These are phyloP conservation scores for Davidsoniella australis DNA, from an alignment of 2,329 filamentous ascomycete genomes.

Conservation along the genomic window DNA sequence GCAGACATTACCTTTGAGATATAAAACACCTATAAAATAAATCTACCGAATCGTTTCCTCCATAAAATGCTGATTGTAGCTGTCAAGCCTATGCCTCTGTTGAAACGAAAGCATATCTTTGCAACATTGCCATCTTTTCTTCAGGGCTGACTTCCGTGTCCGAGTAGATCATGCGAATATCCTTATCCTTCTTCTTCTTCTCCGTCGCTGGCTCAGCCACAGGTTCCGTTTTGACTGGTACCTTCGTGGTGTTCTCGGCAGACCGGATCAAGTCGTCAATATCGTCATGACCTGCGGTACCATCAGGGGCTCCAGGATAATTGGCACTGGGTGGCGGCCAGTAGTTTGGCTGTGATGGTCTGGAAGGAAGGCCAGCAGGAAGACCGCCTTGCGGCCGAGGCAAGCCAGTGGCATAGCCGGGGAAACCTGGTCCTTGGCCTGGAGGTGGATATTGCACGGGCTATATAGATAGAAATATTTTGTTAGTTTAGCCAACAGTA, in stretches of 20 bases:
- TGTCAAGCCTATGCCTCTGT: constrained; percentile 10
- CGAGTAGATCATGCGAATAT: constrained; percentile 60
- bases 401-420: constrained; percentile 17
- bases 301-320: constrained; percentile 19
- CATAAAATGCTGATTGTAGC: not conserved
- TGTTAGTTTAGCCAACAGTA: constrained; percentile 6
- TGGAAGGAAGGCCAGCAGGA: constrained; percentile 27
- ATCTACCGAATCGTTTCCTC: not conserved
- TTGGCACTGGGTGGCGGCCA: constrained; percentile 12
- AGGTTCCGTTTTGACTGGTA: constrained; percentile 15
- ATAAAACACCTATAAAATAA: no score
- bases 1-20: no score
- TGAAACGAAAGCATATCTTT: constrained; percentile 54
- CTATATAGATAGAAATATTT: not conserved
- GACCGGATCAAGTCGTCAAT: constrained; percentile 49
- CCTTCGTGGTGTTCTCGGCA: constrained; percentile 43
- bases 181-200: constrained; percentile 52
- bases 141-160: constrained; percentile 69
- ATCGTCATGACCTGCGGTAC: constrained; percentile 27
- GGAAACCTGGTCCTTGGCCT: constrained; percentile 11
- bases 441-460: constrained; percentile 14
- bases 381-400: constrained; percentile 27
- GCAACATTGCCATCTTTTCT: constrained; percentile 69
- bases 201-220: constrained; percentile 20
- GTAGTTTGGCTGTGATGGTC: constrained; percentile 18